Base-by-base conservation (phyloP, 108 stramenopile species). In the Bacterosira constricta region DNA sequence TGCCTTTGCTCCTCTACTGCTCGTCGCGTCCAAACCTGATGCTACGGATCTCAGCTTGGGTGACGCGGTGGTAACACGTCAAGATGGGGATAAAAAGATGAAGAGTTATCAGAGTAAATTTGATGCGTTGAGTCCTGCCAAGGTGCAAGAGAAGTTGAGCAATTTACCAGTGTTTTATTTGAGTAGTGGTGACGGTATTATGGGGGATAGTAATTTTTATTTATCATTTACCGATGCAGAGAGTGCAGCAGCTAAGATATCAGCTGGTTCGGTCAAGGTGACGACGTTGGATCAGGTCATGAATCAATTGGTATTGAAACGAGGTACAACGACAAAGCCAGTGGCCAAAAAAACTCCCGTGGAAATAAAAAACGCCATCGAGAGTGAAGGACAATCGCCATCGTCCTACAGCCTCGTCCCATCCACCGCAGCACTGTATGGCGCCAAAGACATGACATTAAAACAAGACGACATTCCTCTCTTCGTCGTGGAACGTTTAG, bases 261-360 rank as follows among this genome's bases (percentile, higher is more conserved):
- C 45, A 53, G 52, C 13, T 15, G 47, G 25, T 6, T 55, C 46
- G 10, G 85, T 83, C 11, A 86, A 80, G 62, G 85, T 71, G 8
- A 83, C 82, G 0, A 82, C 85, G 26, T 62, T 85, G 58, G 85
- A 85, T 76, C 79, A 85, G 77, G 73, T 85, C 42, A 50, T 77
- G 65, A 83, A 85, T 53, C 85, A 82, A 27, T 64, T 86, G 20
- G 66, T 86, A 49, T 66, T 86, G n/a, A 80, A 86, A 36, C 63
- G 69, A 23, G 85, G 68, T 20, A 56, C 70, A 4, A 73, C 75
- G 60, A 55, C 65, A 69, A 70, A 69, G 64, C 17, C 50, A 42
- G 69, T 70, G n/a, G 63, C 69, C 30, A 18, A 13, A 6, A 10
- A 6, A 11, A 74, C 83, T 21, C 83, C 83, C 4, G 7, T 42